These are phyloP conservation scores for Boletellus deceptivus DNA, from an alignment of 1,284 basidiomycete species.

Conservation along the genomic window DNA sequence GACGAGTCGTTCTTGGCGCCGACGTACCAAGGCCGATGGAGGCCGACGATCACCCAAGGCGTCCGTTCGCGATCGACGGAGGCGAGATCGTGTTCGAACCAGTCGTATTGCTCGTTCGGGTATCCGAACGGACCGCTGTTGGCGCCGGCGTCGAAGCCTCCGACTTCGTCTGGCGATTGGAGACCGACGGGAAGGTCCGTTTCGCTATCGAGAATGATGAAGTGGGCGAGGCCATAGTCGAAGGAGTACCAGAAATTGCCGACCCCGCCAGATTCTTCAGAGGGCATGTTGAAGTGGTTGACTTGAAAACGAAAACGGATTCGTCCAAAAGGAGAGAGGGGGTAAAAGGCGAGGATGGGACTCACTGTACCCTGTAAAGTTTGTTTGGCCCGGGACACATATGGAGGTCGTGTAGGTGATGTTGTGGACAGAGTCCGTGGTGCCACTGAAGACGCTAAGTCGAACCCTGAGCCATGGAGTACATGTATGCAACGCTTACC, in stretches of 20 bases:
- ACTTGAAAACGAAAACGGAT: conserved; percentile 10
- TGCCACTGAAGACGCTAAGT: conserved; percentile 13
- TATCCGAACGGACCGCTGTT: conserved; percentile 27
- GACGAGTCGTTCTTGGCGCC: conserved; percentile 9
- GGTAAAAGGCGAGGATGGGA: not conserved
- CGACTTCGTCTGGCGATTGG: conserved; percentile 22
- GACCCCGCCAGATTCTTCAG: conserved; percentile 25
- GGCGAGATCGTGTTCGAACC: conserved; percentile 29
- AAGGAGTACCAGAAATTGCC: conserved; percentile 35
- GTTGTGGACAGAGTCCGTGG: conserved; percentile 22
- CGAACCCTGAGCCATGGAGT: not conserved
- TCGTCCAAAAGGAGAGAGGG: not conserved
- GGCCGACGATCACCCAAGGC: conserved; percentile 29
- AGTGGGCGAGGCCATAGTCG: conserved; percentile 31
- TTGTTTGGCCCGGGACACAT: conserved; percentile 27
- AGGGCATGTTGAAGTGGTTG: conserved; percentile 31
- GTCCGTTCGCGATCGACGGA: conserved; percentile 23
- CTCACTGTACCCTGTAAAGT: conserved; percentile 32
- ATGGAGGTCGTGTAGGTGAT: conserved; percentile 29
- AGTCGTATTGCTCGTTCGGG: conserved; percentile 28
- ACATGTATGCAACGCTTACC: conserved; percentile 12
- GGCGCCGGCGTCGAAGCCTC: conserved; percentile 15
- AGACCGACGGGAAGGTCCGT: conserved; percentile 27
- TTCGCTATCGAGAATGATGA: conserved; percentile 22
- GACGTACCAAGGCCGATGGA: conserved; percentile 31